phyloP scores from a whole-genome alignment of 2,329 filamentous ascomycete genomes.

The Arthrinium phaeospermum region DNA sequence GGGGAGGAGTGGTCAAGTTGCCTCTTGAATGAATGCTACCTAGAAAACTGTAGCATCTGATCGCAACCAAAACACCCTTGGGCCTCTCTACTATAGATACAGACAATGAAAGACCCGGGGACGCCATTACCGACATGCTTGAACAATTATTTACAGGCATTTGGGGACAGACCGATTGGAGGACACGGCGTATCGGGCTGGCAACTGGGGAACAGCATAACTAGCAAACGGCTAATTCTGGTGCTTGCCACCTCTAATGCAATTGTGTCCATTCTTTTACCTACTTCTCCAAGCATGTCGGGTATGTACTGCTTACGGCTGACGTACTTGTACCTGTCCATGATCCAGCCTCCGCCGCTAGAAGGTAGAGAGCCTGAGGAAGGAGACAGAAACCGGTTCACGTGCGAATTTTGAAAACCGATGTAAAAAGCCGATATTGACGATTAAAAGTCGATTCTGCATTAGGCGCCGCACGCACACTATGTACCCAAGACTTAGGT shows the following conservation, averaged over 20 bases:
- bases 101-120: neutral
- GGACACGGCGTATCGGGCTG: neutral
- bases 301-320: neutral
- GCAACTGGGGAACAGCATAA: neutral
- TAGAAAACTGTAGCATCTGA: neutral
- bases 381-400: neutral
- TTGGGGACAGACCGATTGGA: neutral
- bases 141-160: neutral
- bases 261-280: neutral
- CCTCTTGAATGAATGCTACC: neutral
- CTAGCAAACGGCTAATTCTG: neutral
- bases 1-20: neutral
- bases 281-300: neutral
- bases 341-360: neutral
- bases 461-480: neutral
- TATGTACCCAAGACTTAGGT: neutral
- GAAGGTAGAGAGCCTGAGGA: neutral
- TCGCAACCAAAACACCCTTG: neutral
- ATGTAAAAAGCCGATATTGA: constrained; percentile 12
- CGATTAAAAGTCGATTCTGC: constrained; percentile 4
- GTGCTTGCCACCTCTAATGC: constrained; percentile 7
- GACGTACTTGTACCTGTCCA: neutral
- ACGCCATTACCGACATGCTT: neutral
- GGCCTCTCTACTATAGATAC: neutral
- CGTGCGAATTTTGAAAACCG: neutral